phyloP scores from a whole-genome alignment of 768 basidiomycete genomes.

The Thelephora aurantiotincta region DNA sequence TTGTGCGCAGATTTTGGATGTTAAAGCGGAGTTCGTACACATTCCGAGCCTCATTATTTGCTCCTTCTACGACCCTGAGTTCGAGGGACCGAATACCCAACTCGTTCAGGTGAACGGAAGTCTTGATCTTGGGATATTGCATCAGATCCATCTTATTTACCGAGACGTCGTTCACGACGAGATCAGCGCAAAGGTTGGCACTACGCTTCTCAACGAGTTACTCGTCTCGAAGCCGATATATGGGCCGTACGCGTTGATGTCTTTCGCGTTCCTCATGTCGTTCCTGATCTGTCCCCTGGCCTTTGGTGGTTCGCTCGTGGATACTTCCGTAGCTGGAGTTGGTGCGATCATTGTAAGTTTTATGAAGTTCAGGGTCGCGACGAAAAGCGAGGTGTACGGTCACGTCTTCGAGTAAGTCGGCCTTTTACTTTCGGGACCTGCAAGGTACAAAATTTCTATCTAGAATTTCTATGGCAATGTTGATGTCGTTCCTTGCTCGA shows the following conservation, averaged over 20 bases:
- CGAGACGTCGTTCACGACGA: slow-evolving; percentile 85
- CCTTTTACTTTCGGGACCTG: background rate
- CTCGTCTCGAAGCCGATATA: slow-evolving; percentile 54
- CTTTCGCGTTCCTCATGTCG: slow-evolving; percentile 57
- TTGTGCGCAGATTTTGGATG: slow-evolving; percentile 78
- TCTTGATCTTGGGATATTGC: slow-evolving; percentile 73
- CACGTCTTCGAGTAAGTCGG: slow-evolving; percentile 79
- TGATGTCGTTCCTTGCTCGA: slow-evolving; percentile 71
- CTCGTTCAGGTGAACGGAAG: slow-evolving; percentile 71
- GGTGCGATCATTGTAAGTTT: slow-evolving; percentile 55
- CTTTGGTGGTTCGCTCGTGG: slow-evolving; percentile 72
- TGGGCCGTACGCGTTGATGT: slow-evolving; percentile 41
- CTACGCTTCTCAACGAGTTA: slow-evolving; percentile 46
- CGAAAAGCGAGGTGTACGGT: slow-evolving; percentile 69
- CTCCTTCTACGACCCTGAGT: slow-evolving; percentile 76
- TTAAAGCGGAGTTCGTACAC: slow-evolving; percentile 87
- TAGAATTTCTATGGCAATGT: slow-evolving; percentile 71
- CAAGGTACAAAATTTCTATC: slow-evolving; percentile 6
- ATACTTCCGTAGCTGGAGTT: slow-evolving; percentile 70
- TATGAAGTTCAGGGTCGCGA: slow-evolving; percentile 61
- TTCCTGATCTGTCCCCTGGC: slow-evolving; percentile 74
- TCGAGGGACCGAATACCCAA: slow-evolving; percentile 53
- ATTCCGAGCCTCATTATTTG: slow-evolving; percentile 71
- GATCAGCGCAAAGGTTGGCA: slow-evolving; percentile 69
- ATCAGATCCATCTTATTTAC: slow-evolving; percentile 76